Base-by-base conservation (phyloP, 768 basidiomycete species). In the Asterophora lycoperdoides region DNA sequence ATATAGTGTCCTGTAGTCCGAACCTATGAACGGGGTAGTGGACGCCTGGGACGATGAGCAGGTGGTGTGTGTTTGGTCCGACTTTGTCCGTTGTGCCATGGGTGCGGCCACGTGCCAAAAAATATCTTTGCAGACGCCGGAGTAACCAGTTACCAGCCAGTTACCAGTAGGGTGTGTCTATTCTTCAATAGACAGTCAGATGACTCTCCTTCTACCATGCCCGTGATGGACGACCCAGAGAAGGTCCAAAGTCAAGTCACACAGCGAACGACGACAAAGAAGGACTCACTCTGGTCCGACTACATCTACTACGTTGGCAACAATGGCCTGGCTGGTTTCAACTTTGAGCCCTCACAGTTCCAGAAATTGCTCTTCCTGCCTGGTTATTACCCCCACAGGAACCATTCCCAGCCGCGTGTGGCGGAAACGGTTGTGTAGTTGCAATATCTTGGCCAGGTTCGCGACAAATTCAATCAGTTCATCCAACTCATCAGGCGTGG, bases 341-440 rank as follows among this genome's bases (percentile, higher is more conserved):
- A 84, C 56, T 84, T 83, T 61, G 84, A 83, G 4, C 85, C 84
- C 0, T 84, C 82, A 8, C 84, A 86, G 56, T 86, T 86, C 63
- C 84, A 86, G 60, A 86, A 86, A 60, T 64, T 86, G 43, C 73
- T 88, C 28, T 86, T 77, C 57, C 70, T 84, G 9, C 84, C 84
- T n/a, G 84, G 84, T 3, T 85, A 84, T 49, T 83, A 87, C 60
- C 84, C 83, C 8, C 70, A n/a, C 61, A 75, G 26, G 71, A 75
- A 4, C 78, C 82, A 2, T 83, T 80, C 48, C 63, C 73, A 3
- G 64, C 65, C 2, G 66, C 79, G 1, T 88, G 84, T 52, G 66
- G 68, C 4, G 66, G 61, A 13, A 75, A 78, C 23, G 73, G 69
- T 13, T 88, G 85, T 48, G 84, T 86, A n/a, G 3, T 68, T 87